Percentiles rank a stretch among this genome's conserved stretches.
Evolutionary conservation across 2,329 filamentous ascomycete genomes (phyloP).

Genomic region (Trichoderma lentiforme): DNA sequence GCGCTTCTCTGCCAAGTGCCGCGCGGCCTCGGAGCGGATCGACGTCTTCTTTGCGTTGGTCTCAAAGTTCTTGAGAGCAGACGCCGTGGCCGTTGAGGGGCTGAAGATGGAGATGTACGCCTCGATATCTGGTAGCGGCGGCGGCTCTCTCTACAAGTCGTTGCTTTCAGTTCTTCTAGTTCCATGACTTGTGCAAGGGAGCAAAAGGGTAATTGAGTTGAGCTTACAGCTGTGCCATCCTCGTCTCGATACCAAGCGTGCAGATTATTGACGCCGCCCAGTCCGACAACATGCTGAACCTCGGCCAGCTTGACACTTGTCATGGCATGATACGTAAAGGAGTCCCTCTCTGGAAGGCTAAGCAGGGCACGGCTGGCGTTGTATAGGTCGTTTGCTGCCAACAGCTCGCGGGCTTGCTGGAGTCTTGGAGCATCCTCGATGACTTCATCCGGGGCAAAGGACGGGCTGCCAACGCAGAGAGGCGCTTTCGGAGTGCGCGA

Average conservation of each 20-base stretch:
- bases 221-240: slow-evolving; percentile 34
- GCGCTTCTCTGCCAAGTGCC: slow-evolving; percentile 53
- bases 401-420: slow-evolving; percentile 35
- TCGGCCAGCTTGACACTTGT: slow-evolving; percentile 47
- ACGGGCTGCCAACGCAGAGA: slow-evolving; percentile 44
- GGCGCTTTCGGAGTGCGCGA: slow-evolving; percentile 27
- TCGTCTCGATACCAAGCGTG: slow-evolving; percentile 48
- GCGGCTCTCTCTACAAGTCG: slow-evolving; percentile 40
- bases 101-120: slow-evolving; percentile 67
- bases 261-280: slow-evolving; percentile 44
- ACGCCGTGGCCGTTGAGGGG: slow-evolving; percentile 55
- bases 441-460: slow-evolving; percentile 43
- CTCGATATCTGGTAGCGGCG: slow-evolving; percentile 55
- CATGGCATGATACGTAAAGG: slow-evolving; percentile 51
- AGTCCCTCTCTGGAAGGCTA: slow-evolving; percentile 41
- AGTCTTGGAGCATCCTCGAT: slow-evolving; percentile 39
- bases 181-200: background rate
- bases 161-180: slow-evolving; percentile 17
- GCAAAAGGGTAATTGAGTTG: background rate
- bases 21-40: slow-evolving; percentile 53
- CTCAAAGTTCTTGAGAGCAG: slow-evolving; percentile 59
- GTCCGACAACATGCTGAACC: slow-evolving; percentile 44
- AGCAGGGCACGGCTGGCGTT: slow-evolving; percentile 45
- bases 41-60: slow-evolving; percentile 64
- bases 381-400: slow-evolving; percentile 44